Evolutionary conservation across 1,284 basidiomycete species (phyloP).

Genomic region (Veloboletus limbatus): DNA sequence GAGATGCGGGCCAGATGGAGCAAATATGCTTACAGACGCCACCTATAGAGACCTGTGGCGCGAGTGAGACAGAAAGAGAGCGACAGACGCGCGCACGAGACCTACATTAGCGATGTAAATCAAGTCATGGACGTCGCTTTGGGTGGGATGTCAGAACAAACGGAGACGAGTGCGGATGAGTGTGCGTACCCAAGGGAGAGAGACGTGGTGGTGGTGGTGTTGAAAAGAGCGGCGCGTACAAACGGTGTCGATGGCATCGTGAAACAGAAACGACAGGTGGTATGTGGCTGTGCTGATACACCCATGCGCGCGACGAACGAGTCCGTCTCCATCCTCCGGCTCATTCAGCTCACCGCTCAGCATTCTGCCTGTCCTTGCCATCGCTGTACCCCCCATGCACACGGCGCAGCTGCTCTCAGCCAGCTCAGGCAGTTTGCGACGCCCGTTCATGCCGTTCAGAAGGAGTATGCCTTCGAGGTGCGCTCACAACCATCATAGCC

Average conservation of each 20-base stretch:
- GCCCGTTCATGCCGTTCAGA: slow-evolving; percentile 74
- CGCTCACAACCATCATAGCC: background rate
- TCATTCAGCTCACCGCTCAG: slow-evolving; percentile 65
- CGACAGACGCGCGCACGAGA: slow-evolving; percentile 4
- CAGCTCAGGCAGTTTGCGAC: slow-evolving; percentile 80
- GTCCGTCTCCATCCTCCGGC: slow-evolving; percentile 63
- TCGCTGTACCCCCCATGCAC: slow-evolving; percentile 49
- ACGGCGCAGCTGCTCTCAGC: slow-evolving; percentile 46
- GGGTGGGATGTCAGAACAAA: background rate
- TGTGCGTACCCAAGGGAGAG: slow-evolving; percentile 43
- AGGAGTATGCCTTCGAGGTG: slow-evolving; percentile 96
- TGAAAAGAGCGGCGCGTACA: slow-evolving; percentile 1
- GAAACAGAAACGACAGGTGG: background rate
- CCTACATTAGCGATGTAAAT: slow-evolving; percentile 73
- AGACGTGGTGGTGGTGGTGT: slow-evolving; percentile 26
- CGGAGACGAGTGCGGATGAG: background rate
- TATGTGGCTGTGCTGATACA: background rate
- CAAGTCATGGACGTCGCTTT: slow-evolving; percentile 67
- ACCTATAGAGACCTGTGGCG: slow-evolving; percentile 59
- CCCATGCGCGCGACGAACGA: slow-evolving; percentile 53
- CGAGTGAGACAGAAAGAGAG: slow-evolving; percentile 3
- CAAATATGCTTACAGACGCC: slow-evolving; percentile 45
- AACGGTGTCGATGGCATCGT: no score
- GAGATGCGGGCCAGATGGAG: background rate
- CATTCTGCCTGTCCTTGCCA: slow-evolving; percentile 77